Conservation (phyloP, 225 moss, liverwort and hornwort genomes). For the Ulota crispa region DNA sequence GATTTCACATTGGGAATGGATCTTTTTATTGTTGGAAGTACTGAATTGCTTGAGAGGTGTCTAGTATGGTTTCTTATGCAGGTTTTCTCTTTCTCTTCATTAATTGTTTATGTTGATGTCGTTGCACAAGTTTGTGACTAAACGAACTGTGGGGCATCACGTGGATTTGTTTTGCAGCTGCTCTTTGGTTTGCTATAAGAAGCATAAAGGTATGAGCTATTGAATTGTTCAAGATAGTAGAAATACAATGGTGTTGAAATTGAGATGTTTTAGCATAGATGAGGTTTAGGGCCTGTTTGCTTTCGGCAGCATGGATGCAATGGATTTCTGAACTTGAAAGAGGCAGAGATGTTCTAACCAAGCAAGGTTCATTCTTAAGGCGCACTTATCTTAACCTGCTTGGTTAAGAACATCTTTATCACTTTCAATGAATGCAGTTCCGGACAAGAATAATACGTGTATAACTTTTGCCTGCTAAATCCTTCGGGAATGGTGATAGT, state of each 20-base stretch:
- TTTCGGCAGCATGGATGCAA: neutral
- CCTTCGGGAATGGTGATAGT: neutral
- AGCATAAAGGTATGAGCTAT: constrained; percentile 55
- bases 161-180: constrained; percentile 49
- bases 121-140: constrained; percentile 2
- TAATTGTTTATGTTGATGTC: neutral
- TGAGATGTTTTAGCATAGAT: neutral
- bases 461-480: neutral
- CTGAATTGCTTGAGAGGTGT: neutral
- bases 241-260: neutral
- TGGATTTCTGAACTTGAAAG: neutral
- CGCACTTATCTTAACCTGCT: neutral
- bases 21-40: neutral
- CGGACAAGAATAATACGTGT: neutral
- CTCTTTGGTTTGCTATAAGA: constrained; percentile 59
- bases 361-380: neutral
- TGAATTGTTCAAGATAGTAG: neutral
- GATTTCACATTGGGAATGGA: neutral
- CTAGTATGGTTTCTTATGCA: neutral
- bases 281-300: neutral
- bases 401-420: too few species aligned
- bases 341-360: neutral
- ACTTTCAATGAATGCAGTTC: neutral
- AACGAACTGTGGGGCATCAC: neutral
- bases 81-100: neutral